Evolutionary conservation across 768 basidiomycete genomes (phyloP), one percentile per base, ranked within the genome.

Genomic region (Pulveroboletus sp.): DNA sequence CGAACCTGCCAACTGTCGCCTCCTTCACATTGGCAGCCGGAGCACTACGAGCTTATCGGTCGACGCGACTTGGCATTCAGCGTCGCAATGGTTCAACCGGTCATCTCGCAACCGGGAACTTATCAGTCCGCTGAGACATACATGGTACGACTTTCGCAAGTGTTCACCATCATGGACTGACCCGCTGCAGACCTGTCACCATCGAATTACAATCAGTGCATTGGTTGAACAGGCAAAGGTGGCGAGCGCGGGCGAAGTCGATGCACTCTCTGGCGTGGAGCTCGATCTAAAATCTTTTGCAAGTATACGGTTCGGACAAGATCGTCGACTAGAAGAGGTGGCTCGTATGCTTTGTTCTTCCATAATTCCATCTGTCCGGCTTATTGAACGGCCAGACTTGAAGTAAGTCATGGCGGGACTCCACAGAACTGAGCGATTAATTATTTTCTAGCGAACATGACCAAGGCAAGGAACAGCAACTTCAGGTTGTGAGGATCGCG

Each of bases 341-440:
- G 85, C 87, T 12, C 79, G 92, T 1, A 89, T 98, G 80, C 68
- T 99, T 16, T 90, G 88, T 55, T 95, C 91, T 0, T 88, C 89
- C 2, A 72, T 71, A 2, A 67, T 88, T 16, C 77, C 87, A 0
- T 77, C 81, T 2, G 77, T 95, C 79, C 74, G 72, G 64, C 75
- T 72, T 47, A 73, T 73, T 34, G 85, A 93, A 43, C 77, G 85
- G 32, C 80, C 84, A 40, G 85, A 90, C 51, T 66, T 85, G 33
- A 89, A 75, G 86, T 85, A 54, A 57, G 82, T 74, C 56, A 14
- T 43, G 12, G 12, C 17, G 35, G 16, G 10, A 35, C 12, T 41
- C 27, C 19, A 16, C 35, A 0, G 20, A 46, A 47, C 37, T 11
- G 4, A 16, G 6, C 21, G n/a, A 27, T 9, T 19, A n/a, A 55